A percentile compares a stretch with the other conserved stretches of the same genome.
These are phyloP conservation scores for Camellia oleifera DNA, from an alignment of 179 eudicot genomes.

Conservation along the genomic window DNA sequence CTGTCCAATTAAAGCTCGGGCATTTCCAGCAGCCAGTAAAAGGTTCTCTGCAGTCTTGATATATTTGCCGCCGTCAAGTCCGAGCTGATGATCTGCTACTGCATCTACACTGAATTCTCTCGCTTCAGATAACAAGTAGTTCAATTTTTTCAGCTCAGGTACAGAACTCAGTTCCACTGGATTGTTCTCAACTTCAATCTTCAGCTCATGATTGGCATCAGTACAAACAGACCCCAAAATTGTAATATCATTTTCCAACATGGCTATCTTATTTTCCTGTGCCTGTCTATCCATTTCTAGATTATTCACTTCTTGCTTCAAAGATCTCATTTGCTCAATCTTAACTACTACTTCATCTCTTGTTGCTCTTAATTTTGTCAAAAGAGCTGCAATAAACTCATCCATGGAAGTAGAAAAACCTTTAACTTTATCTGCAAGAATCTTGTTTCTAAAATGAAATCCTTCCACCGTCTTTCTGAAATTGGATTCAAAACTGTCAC, in stretches of 20 bases:
- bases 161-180: constrained; percentile 27
- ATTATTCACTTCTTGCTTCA: constrained; percentile 39
- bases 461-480: constrained; percentile 50
- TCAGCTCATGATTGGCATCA: constrained; percentile 50
- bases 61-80: constrained; percentile 28
- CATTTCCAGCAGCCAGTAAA: constrained; percentile 45
- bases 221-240: constrained; percentile 60
- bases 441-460: constrained; percentile 40
- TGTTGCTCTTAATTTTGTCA: constrained; percentile 47
- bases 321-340: constrained; percentile 35
- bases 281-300: constrained; percentile 50
- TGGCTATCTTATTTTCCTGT: constrained; percentile 35
- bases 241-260: constrained; percentile 47
- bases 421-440: constrained; percentile 44
- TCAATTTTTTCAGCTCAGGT: constrained; percentile 26
- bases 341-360: constrained; percentile 35
- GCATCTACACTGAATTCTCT: constrained; percentile 22
- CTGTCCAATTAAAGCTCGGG: constrained; percentile 39
- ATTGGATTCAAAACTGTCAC: constrained; percentile 40
- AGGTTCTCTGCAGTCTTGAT: constrained; percentile 38
- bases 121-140: constrained; percentile 16
- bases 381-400: constrained; percentile 54
- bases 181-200: constrained; percentile 30
- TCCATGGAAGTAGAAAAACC: constrained; percentile 52
- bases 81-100: constrained; percentile 18